Percentiles rank a stretch among this genome's conserved stretches.
Conservation (phyloP, 192 early-diverging fungal species). For the Backusella morwellensis region DNA sequence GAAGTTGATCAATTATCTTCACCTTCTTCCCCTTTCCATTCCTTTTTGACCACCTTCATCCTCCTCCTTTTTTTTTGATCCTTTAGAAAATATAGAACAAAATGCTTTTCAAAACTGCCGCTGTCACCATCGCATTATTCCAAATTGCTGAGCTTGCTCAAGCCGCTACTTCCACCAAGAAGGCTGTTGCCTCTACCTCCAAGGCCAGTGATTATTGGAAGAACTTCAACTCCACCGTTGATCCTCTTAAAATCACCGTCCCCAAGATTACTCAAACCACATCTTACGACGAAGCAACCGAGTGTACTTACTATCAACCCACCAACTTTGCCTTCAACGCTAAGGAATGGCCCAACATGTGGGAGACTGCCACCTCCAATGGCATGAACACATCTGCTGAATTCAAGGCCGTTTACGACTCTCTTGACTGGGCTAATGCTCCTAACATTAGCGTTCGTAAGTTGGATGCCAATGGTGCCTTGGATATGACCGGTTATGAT, state of each 20-base stretch:
- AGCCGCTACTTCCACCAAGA: slow-evolving; percentile 11
- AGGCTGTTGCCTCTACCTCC: slow-evolving; percentile 12
- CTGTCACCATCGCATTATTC: slow-evolving; percentile 18
- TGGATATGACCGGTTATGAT: slow-evolving; percentile 29
- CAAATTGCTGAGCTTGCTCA: slow-evolving; percentile 17
- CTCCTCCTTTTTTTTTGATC: slow-evolving; percentile 17
- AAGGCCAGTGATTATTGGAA: slow-evolving; percentile 13
- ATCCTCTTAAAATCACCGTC: slow-evolving; percentile 31
- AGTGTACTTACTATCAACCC: slow-evolving; percentile 29
- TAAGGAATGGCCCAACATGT: slow-evolving; percentile 29
- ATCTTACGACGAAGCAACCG: slow-evolving; percentile 23
- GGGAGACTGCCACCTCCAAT: slow-evolving; percentile 35
- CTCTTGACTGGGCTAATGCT: slow-evolving; percentile 39
- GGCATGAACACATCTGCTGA: slow-evolving; percentile 38
- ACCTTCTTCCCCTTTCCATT: slow-evolving; percentile 4
- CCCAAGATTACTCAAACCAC: slow-evolving; percentile 32
- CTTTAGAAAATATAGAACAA: neutral
- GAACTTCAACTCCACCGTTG: slow-evolving; percentile 20
- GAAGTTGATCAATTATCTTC: neutral
- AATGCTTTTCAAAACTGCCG: slow-evolving; percentile 31
- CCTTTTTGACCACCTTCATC: slow-evolving; percentile 6
- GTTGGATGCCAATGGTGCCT: slow-evolving; percentile 11
- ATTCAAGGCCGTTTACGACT: slow-evolving; percentile 38
- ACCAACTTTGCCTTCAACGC: slow-evolving; percentile 6
- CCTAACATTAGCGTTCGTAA: slow-evolving; percentile 37